Percentiles rank a stretch among this genome's conserved stretches.
These are phyloP conservation scores for Chlorella sp. DNA, from an alignment of 139 green algal species.

Conservation along the genomic window DNA sequence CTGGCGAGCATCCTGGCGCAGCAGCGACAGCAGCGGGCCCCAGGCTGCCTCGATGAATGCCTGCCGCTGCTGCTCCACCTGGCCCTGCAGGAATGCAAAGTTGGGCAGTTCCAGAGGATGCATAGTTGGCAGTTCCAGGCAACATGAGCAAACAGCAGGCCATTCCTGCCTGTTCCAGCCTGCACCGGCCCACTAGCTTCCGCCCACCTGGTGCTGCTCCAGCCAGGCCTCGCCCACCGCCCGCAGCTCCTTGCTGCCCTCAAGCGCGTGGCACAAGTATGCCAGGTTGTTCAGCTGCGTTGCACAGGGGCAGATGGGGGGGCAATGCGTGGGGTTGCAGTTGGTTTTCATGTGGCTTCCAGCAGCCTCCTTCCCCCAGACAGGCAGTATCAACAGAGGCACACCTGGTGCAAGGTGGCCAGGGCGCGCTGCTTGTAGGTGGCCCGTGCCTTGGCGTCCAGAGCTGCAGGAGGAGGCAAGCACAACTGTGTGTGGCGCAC, in stretches of 20 bases:
- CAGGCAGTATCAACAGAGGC: too few species aligned
- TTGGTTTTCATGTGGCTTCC: too few species aligned
- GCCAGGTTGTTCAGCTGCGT: slow-evolving; percentile 61
- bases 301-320: too few species aligned
- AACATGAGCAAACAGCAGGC: too few species aligned
- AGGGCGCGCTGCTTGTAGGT: slow-evolving; percentile 35
- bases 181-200: too few species aligned
- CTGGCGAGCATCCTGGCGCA: slow-evolving; percentile 12
- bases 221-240: slow-evolving; percentile 67
- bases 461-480: background rate
- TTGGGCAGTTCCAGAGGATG: too few species aligned
- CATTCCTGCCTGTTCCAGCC: too few species aligned
- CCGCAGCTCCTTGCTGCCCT: slow-evolving; percentile 43
- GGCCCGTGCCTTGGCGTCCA: slow-evolving; percentile 27
- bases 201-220: slow-evolving; percentile 60
- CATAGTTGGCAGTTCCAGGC: too few species aligned
- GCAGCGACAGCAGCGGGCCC: slow-evolving; percentile 15
- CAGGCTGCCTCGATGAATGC: slow-evolving; percentile 13
- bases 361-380: too few species aligned
- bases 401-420: slow-evolving; percentile 53
- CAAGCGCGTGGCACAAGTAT: slow-evolving; percentile 49
- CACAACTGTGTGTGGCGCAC: too few species aligned
- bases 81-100: slow-evolving; percentile 20
- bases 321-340: too few species aligned
- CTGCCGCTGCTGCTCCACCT: slow-evolving; percentile 10